These are phyloP conservation scores for Ganoderma meredithae DNA, from an alignment of 1,284 basidiomycete genomes.

Conservation along the genomic window DNA sequence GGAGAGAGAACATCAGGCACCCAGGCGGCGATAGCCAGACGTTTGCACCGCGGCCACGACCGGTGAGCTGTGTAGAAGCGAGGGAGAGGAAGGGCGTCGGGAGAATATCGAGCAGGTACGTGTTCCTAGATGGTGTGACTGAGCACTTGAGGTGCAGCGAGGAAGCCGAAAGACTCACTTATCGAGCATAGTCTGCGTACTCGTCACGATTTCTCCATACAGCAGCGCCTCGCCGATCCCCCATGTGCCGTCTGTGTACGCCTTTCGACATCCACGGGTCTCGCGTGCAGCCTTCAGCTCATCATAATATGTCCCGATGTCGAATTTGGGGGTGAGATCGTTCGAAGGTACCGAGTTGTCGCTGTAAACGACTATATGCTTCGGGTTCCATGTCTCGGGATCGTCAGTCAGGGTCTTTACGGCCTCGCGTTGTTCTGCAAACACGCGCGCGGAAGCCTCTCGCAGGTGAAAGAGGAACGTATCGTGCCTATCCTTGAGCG, in stretches of 20 bases:
- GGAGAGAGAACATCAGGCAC: conserved; percentile 88
- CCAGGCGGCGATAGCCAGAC: conserved; percentile 94
- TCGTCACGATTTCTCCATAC: conserved; percentile 92
- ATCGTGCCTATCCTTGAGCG: conserved; percentile 68
- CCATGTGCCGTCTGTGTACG: conserved; percentile 45
- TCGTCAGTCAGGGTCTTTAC: conserved; percentile 25
- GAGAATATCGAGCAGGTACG: conserved; percentile 70
- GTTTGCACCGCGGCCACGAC: conserved; percentile 90
- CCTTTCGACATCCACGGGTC: conserved; percentile 18
- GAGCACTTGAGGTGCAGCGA: conserved; percentile 9
- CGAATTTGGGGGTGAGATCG: conserved; percentile 63
- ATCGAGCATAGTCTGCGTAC: conserved; percentile 95
- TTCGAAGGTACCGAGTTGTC: conserved; percentile 46
- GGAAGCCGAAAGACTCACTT: conserved; percentile 60
- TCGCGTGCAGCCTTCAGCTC: conserved; percentile 36
- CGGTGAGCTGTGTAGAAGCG: conserved; percentile 88
- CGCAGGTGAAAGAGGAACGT: conserved; percentile 66
- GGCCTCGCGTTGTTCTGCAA: conserved; percentile 44
- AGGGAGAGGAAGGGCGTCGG: conserved; percentile 84
- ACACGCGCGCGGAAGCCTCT: conserved; percentile 45
- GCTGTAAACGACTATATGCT: conserved; percentile 53
- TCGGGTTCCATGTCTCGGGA: conserved; percentile 49
- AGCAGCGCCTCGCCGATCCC: conserved; percentile 80
- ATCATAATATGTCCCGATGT: conserved; percentile 57
- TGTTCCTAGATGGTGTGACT: conserved; percentile 65